Percentiles rank a stretch among this genome's conserved stretches.
Evolutionary conservation across 129 eudicot genomes (phyloP).

Genomic region (Calendula officinalis): DNA sequence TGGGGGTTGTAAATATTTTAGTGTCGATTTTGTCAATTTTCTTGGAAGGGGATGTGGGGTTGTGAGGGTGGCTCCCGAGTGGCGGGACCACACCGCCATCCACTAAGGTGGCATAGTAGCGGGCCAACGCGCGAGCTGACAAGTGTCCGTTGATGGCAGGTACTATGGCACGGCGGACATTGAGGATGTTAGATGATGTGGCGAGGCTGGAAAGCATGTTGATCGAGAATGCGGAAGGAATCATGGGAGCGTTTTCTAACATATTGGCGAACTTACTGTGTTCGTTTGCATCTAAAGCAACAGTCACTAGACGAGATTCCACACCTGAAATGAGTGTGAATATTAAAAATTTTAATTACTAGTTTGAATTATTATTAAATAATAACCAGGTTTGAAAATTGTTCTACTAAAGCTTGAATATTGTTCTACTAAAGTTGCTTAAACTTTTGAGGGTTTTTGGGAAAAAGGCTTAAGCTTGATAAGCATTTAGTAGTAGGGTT

Average conservation of each 20-base stretch:
- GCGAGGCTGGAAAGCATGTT: conserved; percentile 30
- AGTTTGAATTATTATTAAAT: no score
- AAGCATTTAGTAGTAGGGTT: no score
- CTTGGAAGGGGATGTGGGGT: conserved; percentile 61
- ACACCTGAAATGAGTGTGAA: conserved; percentile 38
- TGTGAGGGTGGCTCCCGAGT: conserved; percentile 48
- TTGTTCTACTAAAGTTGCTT: no score
- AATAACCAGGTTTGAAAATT: no score
- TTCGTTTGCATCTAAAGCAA: conserved; percentile 55
- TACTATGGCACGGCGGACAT: conserved; percentile 61
- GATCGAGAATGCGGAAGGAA: not conserved
- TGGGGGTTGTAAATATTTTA: not conserved
- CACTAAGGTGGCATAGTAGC: conserved; percentile 68
- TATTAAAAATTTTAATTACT: not conserved
- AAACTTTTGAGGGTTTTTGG: no score
- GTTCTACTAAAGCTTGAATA: no score
- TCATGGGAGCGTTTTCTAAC: no score
- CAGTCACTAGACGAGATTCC: conserved; percentile 11
- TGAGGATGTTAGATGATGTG: conserved; percentile 49
- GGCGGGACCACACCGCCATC: conserved; percentile 52
- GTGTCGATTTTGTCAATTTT: conserved; percentile 50
- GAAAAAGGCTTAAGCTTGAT: no score
- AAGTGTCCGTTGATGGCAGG: conserved; percentile 64
- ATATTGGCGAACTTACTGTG: conserved; percentile 34
- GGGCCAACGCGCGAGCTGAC: conserved; percentile 36